Evolutionary conservation across 176 grass and related monocot genomes (phyloP), one percentile per base, ranked within the genome.

Genomic region (Oryza glumipatula): DNA sequence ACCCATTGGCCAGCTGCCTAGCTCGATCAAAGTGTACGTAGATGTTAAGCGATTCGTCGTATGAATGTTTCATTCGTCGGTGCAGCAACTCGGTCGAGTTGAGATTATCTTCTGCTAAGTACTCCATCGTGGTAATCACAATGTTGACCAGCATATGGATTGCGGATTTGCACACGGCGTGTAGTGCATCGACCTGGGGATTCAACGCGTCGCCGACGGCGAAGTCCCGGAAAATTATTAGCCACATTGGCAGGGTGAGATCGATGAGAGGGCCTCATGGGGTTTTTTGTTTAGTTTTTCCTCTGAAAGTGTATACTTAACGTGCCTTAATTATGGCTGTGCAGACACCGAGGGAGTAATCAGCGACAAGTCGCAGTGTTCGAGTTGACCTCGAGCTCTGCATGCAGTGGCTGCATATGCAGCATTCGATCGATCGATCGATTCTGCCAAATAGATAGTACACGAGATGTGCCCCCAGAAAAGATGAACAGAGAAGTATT

Each of bases 351-450:
- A 85, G 77, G 80, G 52, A 54, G n/a, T 17, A 6, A 54, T 19
- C 72, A 21, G 5, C 11, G 36, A 33, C 54, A 85, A 80, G 84
- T 39, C 80, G 51, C 41, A 39, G 19, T 11, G 64, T 3, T 28
- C 10, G 12, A 72, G 66, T 45, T 82, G 78, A 80, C 87, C 81
- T 74, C 17, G 68, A 60, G 54, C 11, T 70, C 5, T 38, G 3
- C 19, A 61, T 61, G 7, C 4, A 36, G 4, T 36, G 35, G 35
- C 5, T 36, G 35, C 56, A 26, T 26, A 7, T 58, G 49, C 49
- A 52, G 71, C 8, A 45, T 64, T 39, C 38, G 38, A 39, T 74
- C 33, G 33, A 33, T 33, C 33, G 33, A 26, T 30, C 70, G 77
- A 80, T 80, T 74, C 60, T 86, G 22, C 45, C 51, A 54, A 56